Base-by-base conservation (phyloP, 257 asterid species). In the Dorcoceras hygrometricum region DNA sequence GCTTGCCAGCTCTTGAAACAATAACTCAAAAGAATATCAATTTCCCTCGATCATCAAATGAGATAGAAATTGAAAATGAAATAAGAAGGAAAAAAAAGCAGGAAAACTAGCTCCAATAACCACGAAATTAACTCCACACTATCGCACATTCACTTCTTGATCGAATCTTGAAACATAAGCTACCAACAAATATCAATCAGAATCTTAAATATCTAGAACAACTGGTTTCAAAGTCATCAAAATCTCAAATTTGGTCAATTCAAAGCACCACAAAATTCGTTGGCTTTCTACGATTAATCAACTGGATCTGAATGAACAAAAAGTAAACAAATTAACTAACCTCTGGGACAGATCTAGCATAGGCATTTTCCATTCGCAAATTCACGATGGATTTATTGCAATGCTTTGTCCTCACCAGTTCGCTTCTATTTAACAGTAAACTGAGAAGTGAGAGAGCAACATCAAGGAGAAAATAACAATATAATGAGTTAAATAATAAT, bases 271-370 rank as follows among this genome's bases (percentile, higher is more conserved):
- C 51, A 31, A 31, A 31, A 28, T 31, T 31, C 36, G 36, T 43
- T 43, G 51, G 51, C 51, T 43, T 43, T 43, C 51, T 19, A 12
- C 14, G 18, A 12, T 39, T 39, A 39, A 39, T 39, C 12, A 39
- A 39, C 50, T 12, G 51, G 51, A 43, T 43, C 51, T 12, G 51
- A 12, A 36, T 36, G 48, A 4, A 10, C 48, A 36, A 16, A 36
- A 11, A 36, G n/a, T 2, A 48, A n/a, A 24, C 73, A 31, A 22
- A 39, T 2, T 26, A 9, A 10, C 11, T 70, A 73, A 89, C 98
- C 95, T 91, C 98, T 20, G 82, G 14, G 57, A 73, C 84, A 69
- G 96, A 91, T 91, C 96, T 87, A 34, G 96, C 95, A 67, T 77
- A 87, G 68, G 96, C 96, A 82, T 89, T 88, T 68, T 91, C 96